Base-by-base conservation (phyloP, 768 basidiomycete species). In the Hydnum rufescens region DNA sequence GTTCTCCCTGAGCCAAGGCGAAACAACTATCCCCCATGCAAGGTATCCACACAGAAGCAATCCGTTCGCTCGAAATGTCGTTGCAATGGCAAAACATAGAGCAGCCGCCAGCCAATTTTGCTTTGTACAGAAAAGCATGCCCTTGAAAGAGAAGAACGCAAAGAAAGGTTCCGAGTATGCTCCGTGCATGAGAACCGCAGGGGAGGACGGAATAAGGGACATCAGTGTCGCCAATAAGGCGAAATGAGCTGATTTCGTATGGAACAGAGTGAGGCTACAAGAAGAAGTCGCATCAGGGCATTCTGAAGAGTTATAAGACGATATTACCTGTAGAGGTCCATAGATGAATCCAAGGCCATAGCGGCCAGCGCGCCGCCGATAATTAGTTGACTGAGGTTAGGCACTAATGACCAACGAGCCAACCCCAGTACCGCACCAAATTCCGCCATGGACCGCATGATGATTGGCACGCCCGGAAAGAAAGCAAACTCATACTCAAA, bases 401-500 rank as follows among this genome's bases (percentile, higher is more conserved):
- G 53, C 59, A 52, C 50, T 32, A 31, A 19, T 60, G 19, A 32
- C 44, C 5, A 53, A 25, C 18, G 56, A 51, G 36, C 13, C 51
- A 4, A 32, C 28, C 13, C 44, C 42, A 8, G 43, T 32, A 22
- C 16, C 42, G 34, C 42, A 18, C 55, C 23, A 55, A 57, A 34
- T 34, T 28, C 32, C 36, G 47, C 65, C 49, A 51, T 51, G 0
- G 59, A 8, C 1, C 72, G 68, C 64, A 87, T 71, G 49, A 82
- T 48, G 6, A 67, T 59, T 2, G 84, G 74, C 25, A 75, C 64
- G 3, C 74, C 85, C 2, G 86, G 82, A 56, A 88, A 73, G 64
- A 88, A 97, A 0, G 93, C 93, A 74, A 83, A 84, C 57, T 85
- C 71, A 59, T 93, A 74, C 61, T 97, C 93, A 61, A 76, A 77